Evolutionary conservation across 2,329 filamentous ascomycete genomes (phyloP), one percentile per base, ranked within the genome.

Genomic region (Sarocladium brachiariae): DNA sequence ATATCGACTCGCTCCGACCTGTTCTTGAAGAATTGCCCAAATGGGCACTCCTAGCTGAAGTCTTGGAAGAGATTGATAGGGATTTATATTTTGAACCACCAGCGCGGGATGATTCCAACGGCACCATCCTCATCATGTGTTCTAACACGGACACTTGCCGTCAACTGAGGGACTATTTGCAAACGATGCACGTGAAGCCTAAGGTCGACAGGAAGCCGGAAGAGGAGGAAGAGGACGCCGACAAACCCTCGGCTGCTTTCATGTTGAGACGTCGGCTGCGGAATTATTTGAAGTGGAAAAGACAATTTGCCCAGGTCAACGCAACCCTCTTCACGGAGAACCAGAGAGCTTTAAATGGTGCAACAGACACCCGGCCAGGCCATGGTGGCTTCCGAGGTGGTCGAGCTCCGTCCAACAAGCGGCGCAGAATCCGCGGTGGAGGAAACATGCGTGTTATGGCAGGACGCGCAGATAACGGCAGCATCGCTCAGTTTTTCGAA

Each of bases 121-220:
- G 88, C n/a, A 89, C 88, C 2, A 89, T 96, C 47, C 72, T 99
- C 30, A 89, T 99, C 64, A 97, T 99, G 93, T 97, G 92, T 63
- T 85, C 86, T 23, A 92, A 95, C 60, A 83, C 87, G 51, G 82
- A 84, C 51, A 95, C 89, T 8, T 95, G 89, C 61, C 80, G 86
- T 13, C 93, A 99, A 60, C 73, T 99, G 37, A 83, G 89, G 56
- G 92, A 97, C 63, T 97, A 92, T 63, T 71, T 99, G 18, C 87
- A 95, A 64, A 90, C 83, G 6, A 96, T 96, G 89, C 82, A 95
- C 61, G 77, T 91, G 24, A 81, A 79, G 50, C 76, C 82, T 50
- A 76, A 65, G 59, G 63, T 61, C 39, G 72, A 77, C 49, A 67
- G 70, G 34, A 48, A 50, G 14, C 47, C 31, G 7, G 30, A 14